Base-by-base conservation (phyloP, 345 rosid genomes). In the Bruguiera gymnorhiza region DNA sequence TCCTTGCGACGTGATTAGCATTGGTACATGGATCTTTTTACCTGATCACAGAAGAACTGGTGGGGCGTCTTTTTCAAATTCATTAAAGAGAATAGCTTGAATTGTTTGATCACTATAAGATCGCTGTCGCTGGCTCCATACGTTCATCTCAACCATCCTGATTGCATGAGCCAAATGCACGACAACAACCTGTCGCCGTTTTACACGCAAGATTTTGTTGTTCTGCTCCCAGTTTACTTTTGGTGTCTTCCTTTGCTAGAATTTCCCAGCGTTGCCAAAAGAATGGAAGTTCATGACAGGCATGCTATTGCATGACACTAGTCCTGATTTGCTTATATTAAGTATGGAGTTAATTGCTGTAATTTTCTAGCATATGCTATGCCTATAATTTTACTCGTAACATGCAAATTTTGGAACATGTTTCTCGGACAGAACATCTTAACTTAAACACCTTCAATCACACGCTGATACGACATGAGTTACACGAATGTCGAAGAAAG, bases 101-200 rank as follows among this genome's bases (percentile, higher is more conserved):
- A 68, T 39, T 52, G 37, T 60, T 55, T 32, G 50, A 13, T 43
- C 50, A 43, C 50, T 15, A 56, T 62, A 9, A 6, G 19, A 70
- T 66, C 69, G 60, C 70, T 66, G 60, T 79, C 70, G 60, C 20
- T 65, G 74, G 66, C 79, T 75, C 74, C 82, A 54, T 75, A 36
- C 46, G 66, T 55, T 68, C 55, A 71, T 68, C 73, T 58, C 76
- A 8, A 59, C 68, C 62, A 52, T 64, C 74, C 61, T 75, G 18
- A 71, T 71, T 65, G 52, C 71, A 46, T 54, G 69, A 71, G 69
- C 71, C 74, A 57, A 67, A 62, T 56, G 62, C 29, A 48, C 58
- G 24, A 60, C 74, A 66, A 66, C 75, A 70, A 70, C 66, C 32
- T 55, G 48, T 57, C 20, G 18, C 52, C 62, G 7, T 63, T 31